These are phyloP conservation scores for Clonostachys byssicola DNA, from an alignment of 2,329 filamentous ascomycete genomes.

Conservation along the genomic window DNA sequence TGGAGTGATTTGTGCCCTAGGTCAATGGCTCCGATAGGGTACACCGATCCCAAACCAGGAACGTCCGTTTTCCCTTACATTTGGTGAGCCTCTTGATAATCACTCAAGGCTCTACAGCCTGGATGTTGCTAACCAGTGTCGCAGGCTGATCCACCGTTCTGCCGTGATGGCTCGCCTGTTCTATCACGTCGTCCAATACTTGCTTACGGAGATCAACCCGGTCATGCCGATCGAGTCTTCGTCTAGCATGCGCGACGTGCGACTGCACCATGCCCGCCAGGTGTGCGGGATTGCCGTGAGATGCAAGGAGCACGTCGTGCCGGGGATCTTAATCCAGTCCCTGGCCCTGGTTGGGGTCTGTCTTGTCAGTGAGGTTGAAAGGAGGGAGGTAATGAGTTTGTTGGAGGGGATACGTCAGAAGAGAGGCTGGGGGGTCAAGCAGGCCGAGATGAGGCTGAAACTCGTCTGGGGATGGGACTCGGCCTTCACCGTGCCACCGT, in stretches of 20 bases:
- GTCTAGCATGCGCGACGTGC: slow-evolving; percentile 65
- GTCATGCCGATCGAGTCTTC: slow-evolving; percentile 52
- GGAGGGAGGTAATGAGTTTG: slow-evolving; percentile 75
- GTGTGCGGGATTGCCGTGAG: slow-evolving; percentile 89
- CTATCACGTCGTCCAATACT: slow-evolving; percentile 81
- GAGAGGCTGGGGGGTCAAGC: slow-evolving; percentile 43
- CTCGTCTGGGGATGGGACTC: no score
- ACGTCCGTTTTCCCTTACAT: slow-evolving; percentile 82
- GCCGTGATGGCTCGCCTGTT: slow-evolving; percentile 80
- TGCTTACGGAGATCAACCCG: slow-evolving; percentile 79
- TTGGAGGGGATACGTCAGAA: slow-evolving; percentile 71
- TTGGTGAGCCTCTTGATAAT: slow-evolving; percentile 51
- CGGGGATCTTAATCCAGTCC: slow-evolving; percentile 74
- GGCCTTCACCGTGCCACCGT: no score
- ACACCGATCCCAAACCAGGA: slow-evolving; percentile 63
- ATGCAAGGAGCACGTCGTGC: slow-evolving; percentile 74
- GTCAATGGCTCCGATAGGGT: slow-evolving; percentile 84
- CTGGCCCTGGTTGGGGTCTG: slow-evolving; percentile 74
- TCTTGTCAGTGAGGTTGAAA: slow-evolving; percentile 64
- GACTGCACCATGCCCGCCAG: slow-evolving; percentile 73
- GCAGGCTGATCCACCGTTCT: slow-evolving; percentile 75
- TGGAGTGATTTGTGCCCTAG: slow-evolving; percentile 78
- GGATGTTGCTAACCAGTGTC: background rate
- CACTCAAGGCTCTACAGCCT: background rate
- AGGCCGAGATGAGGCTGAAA: background rate